phyloP scores from a whole-genome alignment of 2,329 filamentous ascomycete species.

The Fusarium coffeatum region DNA sequence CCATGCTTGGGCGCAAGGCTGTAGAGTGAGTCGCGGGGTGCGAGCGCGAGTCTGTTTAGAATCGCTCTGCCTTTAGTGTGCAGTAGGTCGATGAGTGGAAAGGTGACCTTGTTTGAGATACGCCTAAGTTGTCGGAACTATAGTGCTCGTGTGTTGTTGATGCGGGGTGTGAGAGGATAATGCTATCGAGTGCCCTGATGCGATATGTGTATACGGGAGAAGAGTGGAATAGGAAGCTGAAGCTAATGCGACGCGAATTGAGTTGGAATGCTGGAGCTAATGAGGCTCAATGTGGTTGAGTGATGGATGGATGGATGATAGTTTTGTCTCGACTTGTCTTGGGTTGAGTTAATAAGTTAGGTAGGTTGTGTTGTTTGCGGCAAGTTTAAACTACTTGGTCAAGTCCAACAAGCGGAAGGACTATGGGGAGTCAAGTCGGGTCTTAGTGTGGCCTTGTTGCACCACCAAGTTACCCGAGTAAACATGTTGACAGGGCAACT shows the following conservation, averaged over 20 bases:
- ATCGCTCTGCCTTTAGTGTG: constrained; percentile 18
- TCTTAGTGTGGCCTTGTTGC: constrained; percentile 44
- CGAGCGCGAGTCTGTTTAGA: constrained; percentile 38
- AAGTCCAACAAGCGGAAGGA: constrained; percentile 34
- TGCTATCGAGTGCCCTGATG: constrained; percentile 24
- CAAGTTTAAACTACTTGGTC: constrained; percentile 32
- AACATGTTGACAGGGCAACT: constrained; percentile 54
- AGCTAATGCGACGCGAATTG: constrained; percentile 1
- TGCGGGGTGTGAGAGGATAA: constrained; percentile 34
- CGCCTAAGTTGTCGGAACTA: constrained; percentile 8
- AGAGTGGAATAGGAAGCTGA: constrained; percentile 7
- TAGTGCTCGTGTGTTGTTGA: constrained; percentile 26
- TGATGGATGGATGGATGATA: constrained; percentile 1
- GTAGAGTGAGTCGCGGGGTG: constrained; percentile 20
- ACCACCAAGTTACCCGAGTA: constrained; percentile 47
- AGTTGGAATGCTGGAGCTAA: constrained; percentile 21
- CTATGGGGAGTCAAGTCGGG: constrained; percentile 41
- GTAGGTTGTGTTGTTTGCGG: constrained; percentile 30
- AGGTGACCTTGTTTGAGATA: constrained; percentile 9
- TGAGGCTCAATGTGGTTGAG: constrained; percentile 12
- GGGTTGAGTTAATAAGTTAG: constrained; percentile 10
- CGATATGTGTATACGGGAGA: constrained; percentile 26
- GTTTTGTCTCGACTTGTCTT: constrained; percentile 11
- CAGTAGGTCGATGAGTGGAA: not conserved
- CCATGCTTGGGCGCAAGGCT: constrained; percentile 56